These are phyloP conservation scores for Acidomyces sp. DNA, from an alignment of 495 filamentous ascomycete genomes.

Conservation along the genomic window DNA sequence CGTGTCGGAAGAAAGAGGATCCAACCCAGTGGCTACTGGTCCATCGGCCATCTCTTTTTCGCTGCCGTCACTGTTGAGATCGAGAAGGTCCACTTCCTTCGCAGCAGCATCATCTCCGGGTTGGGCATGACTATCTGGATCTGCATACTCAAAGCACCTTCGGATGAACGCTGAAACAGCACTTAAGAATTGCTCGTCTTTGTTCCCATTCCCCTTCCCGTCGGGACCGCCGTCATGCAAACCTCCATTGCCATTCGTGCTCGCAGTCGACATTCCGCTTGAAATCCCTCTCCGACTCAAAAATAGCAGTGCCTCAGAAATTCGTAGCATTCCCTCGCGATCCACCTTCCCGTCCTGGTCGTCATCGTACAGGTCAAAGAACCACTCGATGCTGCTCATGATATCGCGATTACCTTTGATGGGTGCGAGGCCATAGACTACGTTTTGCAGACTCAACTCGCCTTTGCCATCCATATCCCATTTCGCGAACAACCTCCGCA, in stretches of 20 bases:
- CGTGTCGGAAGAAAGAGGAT: slow-evolving; percentile 4
- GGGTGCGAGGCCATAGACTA: slow-evolving; percentile 76
- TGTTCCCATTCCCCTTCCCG: slow-evolving; percentile 21
- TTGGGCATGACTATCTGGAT: slow-evolving; percentile 59
- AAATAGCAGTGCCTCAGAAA: slow-evolving; percentile 89
- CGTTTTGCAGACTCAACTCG: slow-evolving; percentile 73
- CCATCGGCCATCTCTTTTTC: background rate
- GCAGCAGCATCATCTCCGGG: slow-evolving; percentile 16
- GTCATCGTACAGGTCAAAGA: slow-evolving; percentile 95
- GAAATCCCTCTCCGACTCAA: slow-evolving; percentile 69
- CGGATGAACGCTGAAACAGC: slow-evolving; percentile 92
- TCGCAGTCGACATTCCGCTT: background rate
- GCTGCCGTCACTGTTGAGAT: slow-evolving; percentile 32
- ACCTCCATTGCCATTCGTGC: background rate
- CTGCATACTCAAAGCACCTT: slow-evolving; percentile 94
- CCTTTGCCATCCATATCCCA: slow-evolving; percentile 50
- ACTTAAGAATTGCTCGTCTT: slow-evolving; percentile 70
- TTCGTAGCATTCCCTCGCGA: slow-evolving; percentile 85
- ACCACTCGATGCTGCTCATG: slow-evolving; percentile 93
- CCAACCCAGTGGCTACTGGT: slow-evolving; percentile 8
- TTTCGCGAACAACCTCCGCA: slow-evolving; percentile 71
- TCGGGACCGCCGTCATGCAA: background rate
- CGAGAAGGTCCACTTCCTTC: slow-evolving; percentile 48
- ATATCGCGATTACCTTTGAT: slow-evolving; percentile 89
- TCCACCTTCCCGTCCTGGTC: slow-evolving; percentile 86